These are phyloP conservation scores for Musa beccarii DNA, from an alignment of 176 grass and related monocot species.

Conservation along the genomic window DNA sequence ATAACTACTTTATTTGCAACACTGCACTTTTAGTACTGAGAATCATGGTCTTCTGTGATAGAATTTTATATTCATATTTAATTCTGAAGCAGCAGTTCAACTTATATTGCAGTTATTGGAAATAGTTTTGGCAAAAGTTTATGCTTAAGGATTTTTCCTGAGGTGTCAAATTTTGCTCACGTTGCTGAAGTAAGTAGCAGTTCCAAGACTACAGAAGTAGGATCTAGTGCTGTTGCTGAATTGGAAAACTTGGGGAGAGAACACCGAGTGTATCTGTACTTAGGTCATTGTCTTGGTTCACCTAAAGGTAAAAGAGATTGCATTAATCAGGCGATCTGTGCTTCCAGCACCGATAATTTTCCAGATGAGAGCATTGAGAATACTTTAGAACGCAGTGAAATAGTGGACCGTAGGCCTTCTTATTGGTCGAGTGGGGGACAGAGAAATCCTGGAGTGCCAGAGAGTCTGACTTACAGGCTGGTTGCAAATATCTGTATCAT, in stretches of 20 bases:
- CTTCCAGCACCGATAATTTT: slow-evolving; percentile 88
- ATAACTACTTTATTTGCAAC: too few species aligned
- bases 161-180: slow-evolving; percentile 41
- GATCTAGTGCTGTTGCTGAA: slow-evolving; percentile 35
- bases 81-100: slow-evolving; percentile 2
- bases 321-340: slow-evolving; percentile 48
- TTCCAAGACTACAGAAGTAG: slow-evolving; percentile 9
- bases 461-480: slow-evolving; percentile 61
- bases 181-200: slow-evolving; percentile 30
- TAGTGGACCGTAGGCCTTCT: slow-evolving; percentile 28
- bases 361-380: slow-evolving; percentile 65
- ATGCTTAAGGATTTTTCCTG: slow-evolving; percentile 42
- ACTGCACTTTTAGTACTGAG: neutral
- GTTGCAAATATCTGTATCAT: slow-evolving; percentile 38
- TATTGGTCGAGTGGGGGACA: slow-evolving; percentile 92
- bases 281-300: slow-evolving; percentile 36
- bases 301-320: slow-evolving; percentile 26
- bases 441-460: slow-evolving; percentile 29
- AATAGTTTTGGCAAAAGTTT: slow-evolving; percentile 54
- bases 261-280: slow-evolving; percentile 48
- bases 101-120: slow-evolving; percentile 30
- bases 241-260: slow-evolving; percentile 25
- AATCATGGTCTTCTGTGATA: neutral
- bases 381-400: slow-evolving; percentile 44
- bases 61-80: neutral